Conservation (phyloP, 768 basidiomycete genomes). For the Leccinellum rugosiceps region DNA sequence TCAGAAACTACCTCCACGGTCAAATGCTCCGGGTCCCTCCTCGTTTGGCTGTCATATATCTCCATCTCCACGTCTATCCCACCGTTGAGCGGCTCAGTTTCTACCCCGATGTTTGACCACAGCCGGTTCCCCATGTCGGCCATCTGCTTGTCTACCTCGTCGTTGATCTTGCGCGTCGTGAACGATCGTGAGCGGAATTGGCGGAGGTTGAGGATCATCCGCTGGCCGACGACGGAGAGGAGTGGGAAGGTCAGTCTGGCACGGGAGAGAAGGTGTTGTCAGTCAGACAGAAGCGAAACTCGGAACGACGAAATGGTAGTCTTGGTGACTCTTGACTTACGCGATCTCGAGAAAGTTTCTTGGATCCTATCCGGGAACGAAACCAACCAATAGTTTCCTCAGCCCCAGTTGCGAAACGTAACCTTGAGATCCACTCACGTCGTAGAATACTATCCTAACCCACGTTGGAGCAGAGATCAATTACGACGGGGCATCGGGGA, state of each 20-base stretch:
- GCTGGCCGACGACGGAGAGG: slow-evolving; percentile 16
- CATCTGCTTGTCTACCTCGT: slow-evolving; percentile 2
- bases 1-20: too few relatives aligned
- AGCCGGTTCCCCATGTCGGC: background rate
- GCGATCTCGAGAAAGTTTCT: slow-evolving; percentile 4
- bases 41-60: background rate
- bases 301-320: background rate
- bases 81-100: background rate
- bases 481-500: background rate
- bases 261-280: too few relatives aligned
- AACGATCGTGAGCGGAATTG: background rate
- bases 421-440: too few relatives aligned
- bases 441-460: too few relatives aligned
- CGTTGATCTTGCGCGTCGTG: slow-evolving; percentile 5
- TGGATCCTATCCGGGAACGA: slow-evolving; percentile 9
- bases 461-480: background rate
- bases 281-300: background rate
- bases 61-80: background rate
- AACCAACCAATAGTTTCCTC: too few relatives aligned
- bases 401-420: too few relatives aligned
- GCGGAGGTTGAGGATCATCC: slow-evolving; percentile 20
- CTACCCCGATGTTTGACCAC: background rate
- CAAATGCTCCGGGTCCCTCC: too few relatives aligned
- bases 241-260: slow-evolving; percentile 14
- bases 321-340: background rate